These are phyloP conservation scores for Curvularia spicifera DNA, from an alignment of 2,329 filamentous ascomycete species.

Conservation along the genomic window DNA sequence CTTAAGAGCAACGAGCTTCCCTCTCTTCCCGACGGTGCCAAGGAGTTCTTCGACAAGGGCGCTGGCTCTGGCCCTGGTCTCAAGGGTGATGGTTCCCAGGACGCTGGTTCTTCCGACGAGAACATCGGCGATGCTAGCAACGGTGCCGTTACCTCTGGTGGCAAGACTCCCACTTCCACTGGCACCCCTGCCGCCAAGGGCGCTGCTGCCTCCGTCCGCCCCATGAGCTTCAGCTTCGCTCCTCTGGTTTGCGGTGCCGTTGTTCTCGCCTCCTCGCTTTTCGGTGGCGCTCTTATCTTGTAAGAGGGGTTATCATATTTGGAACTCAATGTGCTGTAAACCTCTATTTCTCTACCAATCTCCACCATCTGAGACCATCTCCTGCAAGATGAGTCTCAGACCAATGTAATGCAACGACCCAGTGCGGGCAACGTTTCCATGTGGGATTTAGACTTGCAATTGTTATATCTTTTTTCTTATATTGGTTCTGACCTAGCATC, in stretches of 20 bases:
- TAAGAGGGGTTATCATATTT: slow-evolving; percentile 12
- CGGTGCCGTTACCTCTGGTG: slow-evolving; percentile 53
- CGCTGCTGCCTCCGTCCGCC: slow-evolving; percentile 54
- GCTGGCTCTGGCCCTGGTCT: slow-evolving; percentile 65
- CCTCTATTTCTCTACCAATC: not conserved
- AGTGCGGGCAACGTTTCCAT: slow-evolving; percentile 39
- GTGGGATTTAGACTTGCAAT: slow-evolving; percentile 8
- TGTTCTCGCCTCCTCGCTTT: slow-evolving; percentile 59
- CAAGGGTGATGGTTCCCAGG: slow-evolving; percentile 62
- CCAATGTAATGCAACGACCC: slow-evolving; percentile 36
- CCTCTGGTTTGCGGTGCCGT: slow-evolving; percentile 60
- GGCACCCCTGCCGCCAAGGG: slow-evolving; percentile 29
- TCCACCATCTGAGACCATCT: not conserved
- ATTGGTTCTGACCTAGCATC: not conserved
- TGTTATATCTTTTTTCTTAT: not conserved
- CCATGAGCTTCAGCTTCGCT: slow-evolving; percentile 56
- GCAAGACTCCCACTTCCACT: slow-evolving; percentile 27
- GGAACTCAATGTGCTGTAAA: not conserved
- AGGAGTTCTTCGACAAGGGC: slow-evolving; percentile 64
- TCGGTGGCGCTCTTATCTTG: slow-evolving; percentile 59
- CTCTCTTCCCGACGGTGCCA: slow-evolving; percentile 61
- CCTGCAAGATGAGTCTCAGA: slow-evolving; percentile 9
- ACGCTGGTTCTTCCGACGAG: slow-evolving; percentile 55
- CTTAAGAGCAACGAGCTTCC: slow-evolving; percentile 58
- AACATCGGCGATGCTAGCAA: slow-evolving; percentile 59